Evolutionary conservation across 2,329 filamentous ascomycete genomes (phyloP), one percentile per base, ranked within the genome.

Genomic region (Botrytis pseudocinerea): DNA sequence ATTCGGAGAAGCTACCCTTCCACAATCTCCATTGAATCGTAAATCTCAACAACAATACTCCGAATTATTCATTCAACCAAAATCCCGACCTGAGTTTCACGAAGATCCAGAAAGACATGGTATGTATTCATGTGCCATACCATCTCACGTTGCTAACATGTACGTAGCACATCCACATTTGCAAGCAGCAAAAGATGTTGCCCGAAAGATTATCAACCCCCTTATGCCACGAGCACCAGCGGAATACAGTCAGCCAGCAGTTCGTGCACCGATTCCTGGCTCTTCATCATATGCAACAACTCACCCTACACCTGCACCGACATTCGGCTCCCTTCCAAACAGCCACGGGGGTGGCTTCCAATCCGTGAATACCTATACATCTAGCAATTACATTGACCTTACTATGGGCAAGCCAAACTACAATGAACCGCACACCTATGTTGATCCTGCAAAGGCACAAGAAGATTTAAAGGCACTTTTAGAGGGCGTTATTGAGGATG

Each of bases 391-490:
- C 48, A 73, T 82, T 64, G 80, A 82, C 69, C 78, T 81, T 51
- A 80, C 79, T 10, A 70, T 70, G 59, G 76, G 75, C 25, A 73
- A 75, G 35, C 76, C 75, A 51, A 74, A 74, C 42, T 64, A 76
- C 60, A 70, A 77, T 48, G 77, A 78, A 20, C 78, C 79, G 46
- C 79, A 80, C 70, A 77, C 78, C 9, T 82, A 79, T 73, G 79
- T 81, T 9, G 92, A 95, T 76, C 89, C 91, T 0, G 85, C 85
- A 73, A 91, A 93, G 80, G 92, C 93, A 18, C 89, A 88, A 69
- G 90, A 91, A 64, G 93, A 95, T 77, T 86, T 96, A 76, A 96
- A 96, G 80, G 92, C 91, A 12, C 82, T 96, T n/a, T 85, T 96
- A 1, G 93, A 95, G 80, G 93, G 92, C 12, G 92, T 92, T 16